Conservation (phyloP, 2,329 filamentous ascomycete species). For the Myriosclerotinia duriaeana region DNA sequence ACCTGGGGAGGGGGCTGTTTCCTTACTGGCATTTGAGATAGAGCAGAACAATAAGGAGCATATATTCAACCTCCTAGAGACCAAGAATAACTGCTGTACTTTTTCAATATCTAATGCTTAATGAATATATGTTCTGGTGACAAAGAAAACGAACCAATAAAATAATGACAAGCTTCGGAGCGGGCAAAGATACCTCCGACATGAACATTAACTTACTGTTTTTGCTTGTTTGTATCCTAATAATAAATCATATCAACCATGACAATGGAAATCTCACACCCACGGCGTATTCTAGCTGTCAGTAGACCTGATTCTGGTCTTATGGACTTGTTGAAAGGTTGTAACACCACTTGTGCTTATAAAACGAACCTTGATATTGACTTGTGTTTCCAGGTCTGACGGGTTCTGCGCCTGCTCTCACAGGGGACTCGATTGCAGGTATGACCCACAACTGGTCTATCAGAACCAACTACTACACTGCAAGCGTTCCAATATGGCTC, state of each 20-base stretch:
- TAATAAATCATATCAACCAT: slow-evolving; percentile 17
- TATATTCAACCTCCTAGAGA: background rate
- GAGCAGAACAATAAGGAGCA: slow-evolving; percentile 18
- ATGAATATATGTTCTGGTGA: background rate
- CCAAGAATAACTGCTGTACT: background rate
- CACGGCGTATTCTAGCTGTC: slow-evolving; percentile 59
- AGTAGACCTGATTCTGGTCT: slow-evolving; percentile 45
- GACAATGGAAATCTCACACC: slow-evolving; percentile 48
- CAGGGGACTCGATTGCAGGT: slow-evolving; percentile 49
- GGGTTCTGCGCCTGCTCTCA: slow-evolving; percentile 45
- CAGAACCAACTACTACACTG: slow-evolving; percentile 60
- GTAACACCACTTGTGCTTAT: background rate
- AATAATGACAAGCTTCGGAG: slow-evolving; percentile 4
- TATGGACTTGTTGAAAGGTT: slow-evolving; percentile 56
- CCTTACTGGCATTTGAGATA: slow-evolving; percentile 15
- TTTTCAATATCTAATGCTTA: background rate
- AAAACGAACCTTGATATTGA: slow-evolving; percentile 14
- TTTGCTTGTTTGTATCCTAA: background rate
- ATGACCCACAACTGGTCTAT: slow-evolving; percentile 57
- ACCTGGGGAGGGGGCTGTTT: background rate
- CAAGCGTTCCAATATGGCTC: slow-evolving; percentile 65
- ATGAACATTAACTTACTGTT: background rate
- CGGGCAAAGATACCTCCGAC: slow-evolving; percentile 17
- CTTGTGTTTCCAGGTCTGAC: slow-evolving; percentile 50
- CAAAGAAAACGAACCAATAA: slow-evolving; percentile 3